Evolutionary conservation across 441 rosid genomes (phyloP), one percentile per base, ranked within the genome.

Genomic region (Adansonia madagascariensis): DNA sequence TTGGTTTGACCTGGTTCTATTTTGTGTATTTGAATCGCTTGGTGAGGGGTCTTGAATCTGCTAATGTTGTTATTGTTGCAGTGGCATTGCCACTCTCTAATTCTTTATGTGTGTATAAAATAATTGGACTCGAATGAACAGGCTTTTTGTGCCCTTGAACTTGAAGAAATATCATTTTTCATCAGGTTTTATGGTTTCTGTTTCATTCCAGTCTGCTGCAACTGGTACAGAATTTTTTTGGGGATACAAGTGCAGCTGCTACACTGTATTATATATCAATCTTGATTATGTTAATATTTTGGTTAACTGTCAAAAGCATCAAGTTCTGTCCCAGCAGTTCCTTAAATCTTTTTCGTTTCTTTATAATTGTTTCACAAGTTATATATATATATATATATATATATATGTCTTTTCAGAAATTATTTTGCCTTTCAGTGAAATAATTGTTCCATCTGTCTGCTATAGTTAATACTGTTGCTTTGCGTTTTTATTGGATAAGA

Each of bases 401-500:
- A 31, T 31, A 31, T 31, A 31, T 31, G 3, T 31, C 35, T 24
- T 22, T 11, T 15, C 4, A 72, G 24, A 18, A 39, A 6, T 65
- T 7, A 9, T 63, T 61, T 46, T 46, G 27, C 69, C 59, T 55
- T 44, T 67, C 46, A 65, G 27, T 43, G 27, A 20, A 39, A 41
- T n/a, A 41, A 41, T 65, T 43, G 50, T 17, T 17, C 11, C 62
- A 39, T 41, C 52, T 65, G 24, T 70, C 44, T 15, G 74, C 52
- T n/a, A 71, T 53, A 55, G 50, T 39, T 84, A 69, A 82, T 76
- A 3, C 35, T 77, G 31, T 47, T 71, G 73, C 75, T 77, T 60
- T 31, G 41, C 70, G 52, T 75, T 84, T 78, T 79, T 78, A 76
- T 79, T 79, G 77, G 66, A 77, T 83, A 79, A 96, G 99, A 92